Conservation (phyloP, 2,329 filamentous ascomycete species). For the Diaporthe helianthi region DNA sequence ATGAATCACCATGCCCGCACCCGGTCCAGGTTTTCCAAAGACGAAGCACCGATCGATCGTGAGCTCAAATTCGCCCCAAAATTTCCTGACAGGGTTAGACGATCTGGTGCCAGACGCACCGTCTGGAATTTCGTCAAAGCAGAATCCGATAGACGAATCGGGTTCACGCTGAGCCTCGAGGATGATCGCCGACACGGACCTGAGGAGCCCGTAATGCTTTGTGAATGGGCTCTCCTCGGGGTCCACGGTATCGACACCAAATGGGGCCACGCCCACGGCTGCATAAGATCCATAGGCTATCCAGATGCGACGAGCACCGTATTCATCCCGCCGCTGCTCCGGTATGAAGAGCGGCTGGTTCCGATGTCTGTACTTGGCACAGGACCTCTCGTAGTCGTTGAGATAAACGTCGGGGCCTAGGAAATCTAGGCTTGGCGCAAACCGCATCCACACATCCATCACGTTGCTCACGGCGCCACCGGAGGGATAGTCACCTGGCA, state of each 20-base stretch:
- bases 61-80: conserved; percentile 44
- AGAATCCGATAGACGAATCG: conserved; percentile 3
- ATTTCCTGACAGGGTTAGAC: not conserved
- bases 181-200: conserved; percentile 6
- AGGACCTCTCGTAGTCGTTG: conserved; percentile 49
- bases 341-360: conserved; percentile 58
- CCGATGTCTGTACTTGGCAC: conserved; percentile 51
- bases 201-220: not conserved
- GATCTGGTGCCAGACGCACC: not conserved
- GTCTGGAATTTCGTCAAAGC: conserved; percentile 1
- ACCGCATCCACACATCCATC: conserved; percentile 52
- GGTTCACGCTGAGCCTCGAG: not conserved
- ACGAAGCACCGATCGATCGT: conserved; percentile 43
- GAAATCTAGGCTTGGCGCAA: conserved; percentile 51
- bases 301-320: conserved; percentile 52
- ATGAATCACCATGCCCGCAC: conserved; percentile 42
- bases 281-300: conserved; percentile 38
- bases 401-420: not conserved
- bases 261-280: not conserved
- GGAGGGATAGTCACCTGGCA: conserved; percentile 51
- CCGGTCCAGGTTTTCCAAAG: conserved; percentile 43
- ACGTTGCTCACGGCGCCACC: conserved; percentile 52
- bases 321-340: conserved; percentile 57
- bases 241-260: not conserved
- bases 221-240: not conserved